Evolutionary conservation across 495 filamentous ascomycete genomes (phyloP).

Genomic region (Daldinia childiae): DNA sequence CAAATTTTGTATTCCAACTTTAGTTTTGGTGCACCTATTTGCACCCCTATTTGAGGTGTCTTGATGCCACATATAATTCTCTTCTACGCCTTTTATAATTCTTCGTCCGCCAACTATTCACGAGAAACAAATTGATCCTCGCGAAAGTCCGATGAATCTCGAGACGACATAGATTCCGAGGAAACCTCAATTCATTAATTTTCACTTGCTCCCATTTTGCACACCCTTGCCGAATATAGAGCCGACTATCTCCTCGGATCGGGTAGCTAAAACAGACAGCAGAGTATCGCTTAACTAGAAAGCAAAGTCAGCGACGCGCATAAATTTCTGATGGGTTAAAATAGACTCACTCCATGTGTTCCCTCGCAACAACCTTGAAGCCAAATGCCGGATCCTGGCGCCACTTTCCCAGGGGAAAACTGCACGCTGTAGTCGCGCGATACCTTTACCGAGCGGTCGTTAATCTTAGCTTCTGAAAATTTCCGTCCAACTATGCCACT

Average conservation of each 20-base stretch:
- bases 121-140: no score
- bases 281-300: conserved; percentile 76
- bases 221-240: conserved; percentile 69
- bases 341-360: conserved; percentile 81
- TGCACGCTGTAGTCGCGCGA: conserved; percentile 77
- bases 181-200: neutral
- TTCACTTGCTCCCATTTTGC: neutral
- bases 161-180: neutral
- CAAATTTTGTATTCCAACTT: neutral
- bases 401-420: conserved; percentile 71
- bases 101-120: no score
- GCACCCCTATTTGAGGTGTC: neutral
- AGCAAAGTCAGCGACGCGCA: neutral
- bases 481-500: conserved; percentile 49
- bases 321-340: neutral
- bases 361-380: conserved; percentile 93
- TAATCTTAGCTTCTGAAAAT: conserved; percentile 33
- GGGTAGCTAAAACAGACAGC: conserved; percentile 76
- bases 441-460: conserved; percentile 47
- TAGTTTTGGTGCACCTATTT: neutral
- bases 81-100: no score
- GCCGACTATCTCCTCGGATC: conserved; percentile 80
- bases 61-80: neutral
- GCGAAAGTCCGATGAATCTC: no score
- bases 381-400: conserved; percentile 80